Evolutionary conservation across 768 basidiomycete genomes (phyloP).

Genomic region (Pulveroboletus sp.): DNA sequence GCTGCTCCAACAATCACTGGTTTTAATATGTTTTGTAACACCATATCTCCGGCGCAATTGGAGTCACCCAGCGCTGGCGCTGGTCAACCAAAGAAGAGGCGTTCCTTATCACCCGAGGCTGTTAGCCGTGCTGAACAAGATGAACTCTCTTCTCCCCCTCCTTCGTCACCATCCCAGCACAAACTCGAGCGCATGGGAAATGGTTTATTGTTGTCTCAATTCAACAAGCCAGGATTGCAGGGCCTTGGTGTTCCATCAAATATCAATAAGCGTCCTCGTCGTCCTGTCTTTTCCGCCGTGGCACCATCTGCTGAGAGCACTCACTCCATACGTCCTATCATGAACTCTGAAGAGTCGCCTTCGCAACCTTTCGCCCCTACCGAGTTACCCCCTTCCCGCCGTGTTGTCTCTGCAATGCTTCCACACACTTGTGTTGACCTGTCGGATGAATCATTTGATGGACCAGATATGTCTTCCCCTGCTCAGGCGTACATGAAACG

Average conservation of each 20-base stretch:
- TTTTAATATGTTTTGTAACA: slow-evolving; percentile 63
- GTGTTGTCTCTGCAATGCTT: slow-evolving; percentile 74
- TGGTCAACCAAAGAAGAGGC: slow-evolving; percentile 49
- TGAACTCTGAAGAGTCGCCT: slow-evolving; percentile 29
- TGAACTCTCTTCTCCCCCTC: slow-evolving; percentile 45
- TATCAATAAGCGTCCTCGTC: slow-evolving; percentile 54
- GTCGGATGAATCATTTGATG: slow-evolving; percentile 49
- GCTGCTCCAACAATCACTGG: slow-evolving; percentile 47
- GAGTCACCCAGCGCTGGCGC: slow-evolving; percentile 39
- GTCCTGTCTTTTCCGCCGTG: slow-evolving; percentile 64
- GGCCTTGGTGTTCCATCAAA: slow-evolving; percentile 54
- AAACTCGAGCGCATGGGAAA: slow-evolving; percentile 43
- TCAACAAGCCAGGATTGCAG: slow-evolving; percentile 49
- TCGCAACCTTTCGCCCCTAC: slow-evolving; percentile 23
- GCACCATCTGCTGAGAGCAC: slow-evolving; percentile 42
- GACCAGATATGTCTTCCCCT: slow-evolving; percentile 70
- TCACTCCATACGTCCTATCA: slow-evolving; percentile 41
- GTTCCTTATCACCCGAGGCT: slow-evolving; percentile 54
- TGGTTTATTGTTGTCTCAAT: slow-evolving; percentile 30
- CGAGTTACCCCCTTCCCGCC: slow-evolving; percentile 50
- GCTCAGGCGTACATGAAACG: slow-evolving; percentile 77
- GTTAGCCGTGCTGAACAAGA: slow-evolving; percentile 36
- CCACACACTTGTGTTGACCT: slow-evolving; percentile 39
- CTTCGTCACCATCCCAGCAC: slow-evolving; percentile 44
- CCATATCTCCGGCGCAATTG: slow-evolving; percentile 45